Base-by-base conservation (phyloP, 192 early-diverging fungal genomes). In the Ambispora gerdemannii region DNA sequence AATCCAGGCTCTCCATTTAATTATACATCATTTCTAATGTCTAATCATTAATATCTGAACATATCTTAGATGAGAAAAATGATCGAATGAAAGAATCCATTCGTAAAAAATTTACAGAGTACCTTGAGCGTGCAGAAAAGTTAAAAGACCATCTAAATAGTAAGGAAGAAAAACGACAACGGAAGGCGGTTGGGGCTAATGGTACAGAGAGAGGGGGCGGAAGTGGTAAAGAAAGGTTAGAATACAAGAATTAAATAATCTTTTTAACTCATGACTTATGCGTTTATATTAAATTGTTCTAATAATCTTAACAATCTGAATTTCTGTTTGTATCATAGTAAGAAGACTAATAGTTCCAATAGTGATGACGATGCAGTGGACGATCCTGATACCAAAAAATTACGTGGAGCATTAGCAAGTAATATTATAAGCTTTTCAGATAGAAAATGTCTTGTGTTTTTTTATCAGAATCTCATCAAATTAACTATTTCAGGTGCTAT, bases 101-200 rank as follows among this genome's bases (percentile, higher is more conserved):
- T 58, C 86, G 92, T 55, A 92, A 92, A 72, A 92, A 91, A 77
- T 88, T 95, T n/a, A 88, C 88, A 1, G 95, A 96, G 72, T 97
- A 98, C 76, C 83, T 97, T 61, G 90, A 91, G 22, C 87, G 97
- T 13, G 95, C 97, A 8, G 95, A 98, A 75, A 89, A 89, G 77
- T 84, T 98, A 67, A 97, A 97, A 76, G 92, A 93, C 31, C 91
- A 89, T 78, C 79, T 98, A 28, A 53, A 76, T 51, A 89, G 90
- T 63, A 65, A 87, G 75, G 84, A 87, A 53, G 89, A 94, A 28
- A 89, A 86, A 58, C 75, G 79, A 36, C 80, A 82, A 59, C 81
- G 81, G 25, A 87, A 87, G 52, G 84, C 90, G 20, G 84, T 90
- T 50, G 76, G 80, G 27, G 85, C 83, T 4, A 81, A 85, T 56